Conservation (phyloP, 2,329 filamentous ascomycete species). For the Colletotrichum sp. region DNA sequence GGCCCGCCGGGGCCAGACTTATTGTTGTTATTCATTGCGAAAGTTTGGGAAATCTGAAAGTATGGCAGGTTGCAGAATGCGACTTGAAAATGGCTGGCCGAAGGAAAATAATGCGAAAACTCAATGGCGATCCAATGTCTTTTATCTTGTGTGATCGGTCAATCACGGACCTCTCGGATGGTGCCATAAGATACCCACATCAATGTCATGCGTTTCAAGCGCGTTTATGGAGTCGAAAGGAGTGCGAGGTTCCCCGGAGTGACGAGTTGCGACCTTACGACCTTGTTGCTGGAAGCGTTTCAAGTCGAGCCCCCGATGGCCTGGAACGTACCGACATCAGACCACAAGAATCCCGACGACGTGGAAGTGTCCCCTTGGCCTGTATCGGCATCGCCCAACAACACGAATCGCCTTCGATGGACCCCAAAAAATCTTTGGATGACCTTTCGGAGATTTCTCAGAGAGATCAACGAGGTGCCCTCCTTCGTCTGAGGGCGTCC, state of each 20-base stretch:
- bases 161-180: neutral
- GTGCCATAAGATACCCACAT: neutral
- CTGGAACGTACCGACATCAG: neutral
- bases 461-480: neutral
- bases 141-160: neutral
- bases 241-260: neutral
- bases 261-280: neutral
- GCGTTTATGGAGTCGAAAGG: neutral
- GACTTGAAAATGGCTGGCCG: neutral
- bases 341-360: neutral
- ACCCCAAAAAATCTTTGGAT: neutral
- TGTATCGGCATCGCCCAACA: neutral
- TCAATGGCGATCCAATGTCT: neutral
- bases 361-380: neutral
- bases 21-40: neutral
- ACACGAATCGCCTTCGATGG: neutral
- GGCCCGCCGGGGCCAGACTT: neutral
- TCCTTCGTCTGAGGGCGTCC: neutral
- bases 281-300: slow-evolving; percentile 6
- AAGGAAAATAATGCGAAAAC: neutral
- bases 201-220: neutral
- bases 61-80: neutral
- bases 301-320: neutral
- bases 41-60: neutral
- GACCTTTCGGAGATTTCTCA: neutral